phyloP scores from a whole-genome alignment of 768 basidiomycete genomes.

The Hemileccinum rubropunctum region DNA sequence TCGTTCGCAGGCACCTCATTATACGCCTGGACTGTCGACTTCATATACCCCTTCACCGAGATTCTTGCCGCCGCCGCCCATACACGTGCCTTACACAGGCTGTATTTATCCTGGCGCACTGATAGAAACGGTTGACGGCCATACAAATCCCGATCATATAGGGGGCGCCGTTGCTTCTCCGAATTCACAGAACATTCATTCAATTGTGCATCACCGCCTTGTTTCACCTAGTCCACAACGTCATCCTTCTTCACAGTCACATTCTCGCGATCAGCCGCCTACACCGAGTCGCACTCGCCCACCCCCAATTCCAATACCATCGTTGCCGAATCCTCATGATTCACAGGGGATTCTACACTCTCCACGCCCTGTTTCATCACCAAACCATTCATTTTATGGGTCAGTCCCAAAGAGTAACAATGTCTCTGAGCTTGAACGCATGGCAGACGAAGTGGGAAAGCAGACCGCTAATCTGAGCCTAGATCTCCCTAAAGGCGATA shows the following conservation, averaged over 20 bases:
- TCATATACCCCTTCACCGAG: slow-evolving; percentile 19
- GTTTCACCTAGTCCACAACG: slow-evolving; percentile 62
- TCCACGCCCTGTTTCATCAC: slow-evolving; percentile 67
- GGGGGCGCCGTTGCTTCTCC: slow-evolving; percentile 61
- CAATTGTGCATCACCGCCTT: slow-evolving; percentile 55
- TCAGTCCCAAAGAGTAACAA: slow-evolving; percentile 32
- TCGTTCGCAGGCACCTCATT: slow-evolving; percentile 28
- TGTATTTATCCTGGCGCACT: slow-evolving; percentile 18
- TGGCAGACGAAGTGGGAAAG: slow-evolving; percentile 58
- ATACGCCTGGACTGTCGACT: slow-evolving; percentile 37
- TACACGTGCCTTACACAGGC: slow-evolving; percentile 19
- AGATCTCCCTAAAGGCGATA: slow-evolving; percentile 20
- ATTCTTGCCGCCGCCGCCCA: slow-evolving; percentile 29
- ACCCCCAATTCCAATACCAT: slow-evolving; percentile 22
- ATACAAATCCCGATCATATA: slow-evolving; percentile 48
- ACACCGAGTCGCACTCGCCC: slow-evolving; percentile 13
- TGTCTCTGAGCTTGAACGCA: slow-evolving; percentile 69
- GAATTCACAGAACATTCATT: slow-evolving; percentile 56
- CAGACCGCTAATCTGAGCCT: slow-evolving; percentile 26
- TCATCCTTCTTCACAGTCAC: slow-evolving; percentile 39
- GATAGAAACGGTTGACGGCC: slow-evolving; percentile 11
- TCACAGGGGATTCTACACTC: slow-evolving; percentile 48
- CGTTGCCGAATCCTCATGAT: slow-evolving; percentile 30
- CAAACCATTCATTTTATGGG: slow-evolving; percentile 48
- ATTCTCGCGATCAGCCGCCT: slow-evolving; percentile 2